phyloP scores from a whole-genome alignment of 352 stramenopile species.

The Elongisporangium anandrum region DNA sequence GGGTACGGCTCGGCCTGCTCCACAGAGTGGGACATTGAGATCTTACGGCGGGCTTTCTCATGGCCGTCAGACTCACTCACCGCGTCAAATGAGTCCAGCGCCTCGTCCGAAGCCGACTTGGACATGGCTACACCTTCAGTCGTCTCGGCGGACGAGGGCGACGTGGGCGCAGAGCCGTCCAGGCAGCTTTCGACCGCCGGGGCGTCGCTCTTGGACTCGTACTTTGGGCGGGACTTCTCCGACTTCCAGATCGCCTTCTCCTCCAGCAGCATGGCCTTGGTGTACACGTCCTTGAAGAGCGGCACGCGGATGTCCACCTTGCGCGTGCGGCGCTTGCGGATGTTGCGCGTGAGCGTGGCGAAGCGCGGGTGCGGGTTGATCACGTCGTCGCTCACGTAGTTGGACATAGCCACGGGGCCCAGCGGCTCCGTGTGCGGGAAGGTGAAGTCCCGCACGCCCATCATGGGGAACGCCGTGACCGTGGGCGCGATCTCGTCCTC shows the following conservation, averaged over 20 bases:
- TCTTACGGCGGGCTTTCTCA: slow-evolving; percentile 38
- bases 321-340: slow-evolving; percentile 90
- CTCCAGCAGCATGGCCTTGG: slow-evolving; percentile 61
- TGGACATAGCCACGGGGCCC: slow-evolving; percentile 89
- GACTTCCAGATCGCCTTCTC: slow-evolving; percentile 76
- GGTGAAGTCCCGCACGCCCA: slow-evolving; percentile 94
- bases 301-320: slow-evolving; percentile 88
- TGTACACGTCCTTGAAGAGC: slow-evolving; percentile 82
- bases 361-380: slow-evolving; percentile 99
- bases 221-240: slow-evolving; percentile 70
- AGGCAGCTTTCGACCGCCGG: slow-evolving; percentile 11
- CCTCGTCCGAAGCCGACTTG: slow-evolving; percentile 65
- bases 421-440: slow-evolving; percentile 44
- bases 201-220: slow-evolving; percentile 56
- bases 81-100: slow-evolving; percentile 29
- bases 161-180: slow-evolving; percentile 19
- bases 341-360: slow-evolving; percentile 97
- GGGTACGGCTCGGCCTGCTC: slow-evolving; percentile 78
- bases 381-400: slow-evolving; percentile 96
- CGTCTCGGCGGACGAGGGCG: slow-evolving; percentile 32
- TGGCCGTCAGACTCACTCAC: slow-evolving; percentile 19
- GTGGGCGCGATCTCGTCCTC: slow-evolving; percentile 96
- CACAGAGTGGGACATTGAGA: slow-evolving; percentile 61
- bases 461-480: slow-evolving; percentile 95
- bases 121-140: slow-evolving; percentile 75